A percentile compares a stretch with the other conserved stretches of the same genome.
These are phyloP conservation scores for Helianthus tuberosus DNA, from an alignment of 129 eudicot genomes.

Conservation along the genomic window DNA sequence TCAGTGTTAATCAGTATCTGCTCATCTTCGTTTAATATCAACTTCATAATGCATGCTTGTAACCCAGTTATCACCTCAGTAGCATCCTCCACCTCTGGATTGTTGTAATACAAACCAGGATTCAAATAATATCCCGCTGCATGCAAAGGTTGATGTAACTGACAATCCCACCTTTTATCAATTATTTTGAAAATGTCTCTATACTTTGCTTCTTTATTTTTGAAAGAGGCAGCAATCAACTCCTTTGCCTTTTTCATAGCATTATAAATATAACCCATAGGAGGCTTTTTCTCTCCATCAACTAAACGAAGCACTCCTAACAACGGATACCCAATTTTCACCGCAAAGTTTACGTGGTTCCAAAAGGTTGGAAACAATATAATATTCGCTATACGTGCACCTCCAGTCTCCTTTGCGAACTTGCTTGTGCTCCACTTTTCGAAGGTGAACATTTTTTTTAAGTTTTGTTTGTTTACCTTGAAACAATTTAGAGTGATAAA, in stretches of 20 bases:
- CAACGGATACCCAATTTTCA: not conserved
- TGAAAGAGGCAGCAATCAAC: not conserved
- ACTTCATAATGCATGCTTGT: too few species aligned
- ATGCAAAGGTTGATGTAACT: conserved; percentile 4
- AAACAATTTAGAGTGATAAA: too few species aligned
- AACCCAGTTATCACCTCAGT: too few species aligned
- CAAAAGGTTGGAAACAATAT: not conserved
- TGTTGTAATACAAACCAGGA: too few species aligned
- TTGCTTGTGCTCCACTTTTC: too few species aligned
- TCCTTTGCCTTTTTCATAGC: too few species aligned
- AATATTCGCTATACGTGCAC: not conserved
- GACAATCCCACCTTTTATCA: conserved; percentile 27
- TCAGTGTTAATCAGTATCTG: too few species aligned
- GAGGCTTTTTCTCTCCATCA: not conserved
- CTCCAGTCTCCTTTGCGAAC: not conserved
- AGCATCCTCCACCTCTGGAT: too few species aligned
- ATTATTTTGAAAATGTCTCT: not conserved
- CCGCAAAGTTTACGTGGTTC: not conserved
- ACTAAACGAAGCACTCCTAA: not conserved
- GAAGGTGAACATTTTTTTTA: too few species aligned
- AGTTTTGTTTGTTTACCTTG: too few species aligned
- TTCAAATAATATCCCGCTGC: too few species aligned
- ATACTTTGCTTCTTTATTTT: not conserved
- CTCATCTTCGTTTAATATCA: too few species aligned
- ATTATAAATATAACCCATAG: not conserved